Conservation (phyloP, 2,329 filamentous ascomycete species). For the Ceratocystis ficicola region DNA sequence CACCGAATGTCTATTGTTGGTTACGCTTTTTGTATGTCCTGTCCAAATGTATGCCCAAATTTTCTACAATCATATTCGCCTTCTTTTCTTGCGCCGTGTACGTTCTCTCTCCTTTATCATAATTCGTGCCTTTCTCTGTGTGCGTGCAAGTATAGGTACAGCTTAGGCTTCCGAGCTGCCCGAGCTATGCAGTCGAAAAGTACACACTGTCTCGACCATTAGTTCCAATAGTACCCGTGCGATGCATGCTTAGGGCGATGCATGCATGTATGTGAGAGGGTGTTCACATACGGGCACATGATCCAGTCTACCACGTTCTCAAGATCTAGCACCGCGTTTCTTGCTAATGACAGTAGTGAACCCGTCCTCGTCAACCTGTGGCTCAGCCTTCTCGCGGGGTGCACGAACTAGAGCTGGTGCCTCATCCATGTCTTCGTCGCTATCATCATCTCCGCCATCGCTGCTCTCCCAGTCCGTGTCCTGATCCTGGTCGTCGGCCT, state of each 20-base stretch:
- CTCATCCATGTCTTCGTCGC: slow-evolving; percentile 52
- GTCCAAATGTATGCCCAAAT: neutral
- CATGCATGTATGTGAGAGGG: neutral
- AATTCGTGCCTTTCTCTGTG: neutral
- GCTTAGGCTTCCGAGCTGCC: too few relatives aligned
- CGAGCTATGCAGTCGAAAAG: too few relatives aligned
- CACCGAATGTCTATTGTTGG: neutral
- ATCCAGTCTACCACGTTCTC: neutral
- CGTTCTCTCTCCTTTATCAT: neutral
- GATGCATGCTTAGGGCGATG: neutral
- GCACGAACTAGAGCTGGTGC: slow-evolving; percentile 48
- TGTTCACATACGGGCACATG: neutral
- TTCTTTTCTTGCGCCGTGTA: neutral
- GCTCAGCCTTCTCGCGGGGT: slow-evolving; percentile 51
- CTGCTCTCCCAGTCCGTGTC: slow-evolving; percentile 52
- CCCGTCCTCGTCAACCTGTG: slow-evolving; percentile 68
- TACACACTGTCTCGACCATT: too few relatives aligned
- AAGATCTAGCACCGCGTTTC: slow-evolving; percentile 32
- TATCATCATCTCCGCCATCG: slow-evolving; percentile 44
- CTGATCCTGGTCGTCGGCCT: slow-evolving; percentile 39
- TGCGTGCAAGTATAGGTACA: too few relatives aligned
- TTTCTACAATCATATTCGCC: neutral
- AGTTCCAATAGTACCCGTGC: neutral
- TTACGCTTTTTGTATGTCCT: slow-evolving; percentile 16
- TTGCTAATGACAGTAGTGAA: slow-evolving; percentile 64